Percentiles rank a stretch among this genome's conserved stretches.
These are phyloP conservation scores for Xylariales sp. DNA, from an alignment of 2,329 filamentous ascomycete genomes.

Conservation along the genomic window DNA sequence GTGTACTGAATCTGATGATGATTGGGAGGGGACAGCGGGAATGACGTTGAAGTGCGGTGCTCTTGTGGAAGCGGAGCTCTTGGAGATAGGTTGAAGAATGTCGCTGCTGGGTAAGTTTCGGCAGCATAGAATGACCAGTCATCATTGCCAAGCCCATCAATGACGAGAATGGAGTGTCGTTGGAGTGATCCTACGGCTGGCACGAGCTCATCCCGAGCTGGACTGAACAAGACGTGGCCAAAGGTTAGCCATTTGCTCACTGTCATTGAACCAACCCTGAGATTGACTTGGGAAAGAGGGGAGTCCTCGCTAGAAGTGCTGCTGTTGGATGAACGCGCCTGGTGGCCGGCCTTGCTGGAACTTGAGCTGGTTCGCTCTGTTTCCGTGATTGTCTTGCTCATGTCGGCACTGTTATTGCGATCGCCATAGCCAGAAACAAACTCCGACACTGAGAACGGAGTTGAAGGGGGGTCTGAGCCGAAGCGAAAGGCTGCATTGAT, in stretches of 20 bases:
- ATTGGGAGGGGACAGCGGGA: slow-evolving; percentile 59
- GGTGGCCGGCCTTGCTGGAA: slow-evolving; percentile 24
- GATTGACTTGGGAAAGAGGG: slow-evolving; percentile 66
- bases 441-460: slow-evolving; percentile 38
- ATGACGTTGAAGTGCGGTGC: slow-evolving; percentile 36
- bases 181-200: slow-evolving; percentile 45
- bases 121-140: slow-evolving; percentile 87
- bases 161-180: slow-evolving; percentile 65
- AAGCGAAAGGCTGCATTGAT: slow-evolving; percentile 44
- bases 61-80: slow-evolving; percentile 46
- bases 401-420: slow-evolving; percentile 23
- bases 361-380: slow-evolving; percentile 24
- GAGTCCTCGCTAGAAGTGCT: slow-evolving; percentile 52
- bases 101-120: slow-evolving; percentile 70
- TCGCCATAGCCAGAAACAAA: slow-evolving; percentile 35
- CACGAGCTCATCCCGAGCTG: slow-evolving; percentile 67
- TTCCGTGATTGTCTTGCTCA: slow-evolving; percentile 9
- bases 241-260: slow-evolving; percentile 87
- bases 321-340: slow-evolving; percentile 35
- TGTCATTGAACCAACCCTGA: slow-evolving; percentile 76
- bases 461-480: slow-evolving; percentile 34
- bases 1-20: slow-evolving; percentile 70
- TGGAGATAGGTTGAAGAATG: slow-evolving; percentile 72
- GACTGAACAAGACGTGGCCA: slow-evolving; percentile 78
- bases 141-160: slow-evolving; percentile 81